Conservation (phyloP, 148 eudicot genomes). For the Arbutus unedo region DNA sequence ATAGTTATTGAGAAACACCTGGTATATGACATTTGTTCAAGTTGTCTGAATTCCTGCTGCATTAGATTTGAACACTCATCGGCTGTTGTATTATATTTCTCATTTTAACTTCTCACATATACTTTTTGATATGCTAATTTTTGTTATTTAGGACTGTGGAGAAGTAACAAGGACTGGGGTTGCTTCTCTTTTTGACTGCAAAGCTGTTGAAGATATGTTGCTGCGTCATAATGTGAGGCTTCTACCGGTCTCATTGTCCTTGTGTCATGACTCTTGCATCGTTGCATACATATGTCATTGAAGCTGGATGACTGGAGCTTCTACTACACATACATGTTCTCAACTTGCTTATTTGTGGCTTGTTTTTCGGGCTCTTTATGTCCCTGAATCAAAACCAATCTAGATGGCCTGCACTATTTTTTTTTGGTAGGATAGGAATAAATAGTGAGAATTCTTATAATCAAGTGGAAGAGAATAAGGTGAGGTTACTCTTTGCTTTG, state of each 20-base stretch:
- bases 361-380: constrained; percentile 6
- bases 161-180: constrained; percentile 59
- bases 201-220: constrained; percentile 72
- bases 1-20: neutral
- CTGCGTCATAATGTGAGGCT: constrained; percentile 79
- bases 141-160: constrained; percentile 73
- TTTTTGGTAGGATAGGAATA: neutral
- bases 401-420: neutral
- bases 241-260: neutral
- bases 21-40: neutral
- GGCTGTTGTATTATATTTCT: constrained; percentile 4
- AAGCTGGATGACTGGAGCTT: constrained; percentile 3
- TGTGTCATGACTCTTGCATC: neutral
- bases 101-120: constrained; percentile 2
- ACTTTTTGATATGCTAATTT: constrained; percentile 13
- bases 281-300: neutral
- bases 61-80: neutral
- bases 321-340: neutral
- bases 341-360: neutral
- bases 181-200: constrained; percentile 54
- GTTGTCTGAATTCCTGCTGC: neutral
- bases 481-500: neutral
- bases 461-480: neutral
- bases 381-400: neutral
- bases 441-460: neutral